Evolutionary conservation across 306 rosid genomes (phyloP), one percentile per base, ranked within the genome.

Genomic region (Rosa lucieae): DNA sequence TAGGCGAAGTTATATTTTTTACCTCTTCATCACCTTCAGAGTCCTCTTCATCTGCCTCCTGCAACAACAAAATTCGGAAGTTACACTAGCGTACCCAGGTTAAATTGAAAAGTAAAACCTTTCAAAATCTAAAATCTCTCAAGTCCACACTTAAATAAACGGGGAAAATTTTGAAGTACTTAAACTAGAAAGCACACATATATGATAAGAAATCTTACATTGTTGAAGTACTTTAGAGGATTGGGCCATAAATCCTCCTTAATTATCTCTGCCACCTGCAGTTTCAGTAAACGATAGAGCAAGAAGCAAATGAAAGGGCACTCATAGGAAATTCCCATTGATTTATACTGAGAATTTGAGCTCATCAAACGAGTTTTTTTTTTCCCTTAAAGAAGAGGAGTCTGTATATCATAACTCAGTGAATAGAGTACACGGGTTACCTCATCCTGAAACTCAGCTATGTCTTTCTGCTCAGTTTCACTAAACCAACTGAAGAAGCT

Each of bases 171-270:
- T 32, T 29, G 20, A 47, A n/a, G 23, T 63, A 37, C 3, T 47
- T 6, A 17, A 23, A 46, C 35, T 21, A 23, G 67, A 53, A 29
- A 62, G 40, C 35, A 18, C 13, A 12, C 39, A 53, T 4, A 8
- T 65, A 49, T 63, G 70, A 82, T 7, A 32, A 72, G 56, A 58
- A 48, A 39, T 5, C 73, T 84, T 89, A 89, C 96, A 71, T 83
- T 88, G 80, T 85, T 91, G 81, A 91, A 91, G 77, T 89, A 89
- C 84, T 88, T 89, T 32, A 89, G 83, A 77, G 96, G 96, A 82
- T 91, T 88, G 82, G 96, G 92, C 96, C 96, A 91, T 43, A 91
- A 77, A 75, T 91, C 92, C 67, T 89, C 93, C 82, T 91, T 91
- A 21, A 91, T 89, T 68, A 91, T 81, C 83, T 89, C 93, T 48